Evolutionary conservation across 148 eudicot species (phyloP).

Genomic region (Camellia japonica): DNA sequence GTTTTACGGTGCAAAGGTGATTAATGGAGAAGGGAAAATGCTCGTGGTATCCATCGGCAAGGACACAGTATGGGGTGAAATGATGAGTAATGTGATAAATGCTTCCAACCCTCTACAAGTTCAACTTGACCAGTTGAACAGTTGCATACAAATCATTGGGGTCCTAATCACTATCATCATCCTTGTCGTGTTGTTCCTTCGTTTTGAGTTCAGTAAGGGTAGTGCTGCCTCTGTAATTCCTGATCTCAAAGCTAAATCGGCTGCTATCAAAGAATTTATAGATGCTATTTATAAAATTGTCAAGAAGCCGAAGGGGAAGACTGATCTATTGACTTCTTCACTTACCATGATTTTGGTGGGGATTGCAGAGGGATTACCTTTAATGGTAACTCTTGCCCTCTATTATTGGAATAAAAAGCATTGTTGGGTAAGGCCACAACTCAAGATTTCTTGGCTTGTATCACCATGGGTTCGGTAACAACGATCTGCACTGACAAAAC

Average conservation of each 20-base stretch:
- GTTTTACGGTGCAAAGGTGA: conserved; percentile 22
- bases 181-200: conserved; percentile 10
- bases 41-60: conserved; percentile 14
- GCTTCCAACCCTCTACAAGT: conserved; percentile 7
- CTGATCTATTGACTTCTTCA: conserved; percentile 8
- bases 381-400: conserved; percentile 23
- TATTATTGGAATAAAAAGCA: conserved; percentile 16
- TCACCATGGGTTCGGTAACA: conserved; percentile 21
- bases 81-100: conserved; percentile 16
- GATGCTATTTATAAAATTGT: conserved; percentile 9
- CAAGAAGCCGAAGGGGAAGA: conserved; percentile 16
- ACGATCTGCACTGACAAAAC: conserved; percentile 18
- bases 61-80: conserved; percentile 22
- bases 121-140: conserved; percentile 19
- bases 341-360: conserved; percentile 22
- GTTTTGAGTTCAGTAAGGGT: background rate
- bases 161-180: conserved; percentile 18
- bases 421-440: conserved; percentile 9
- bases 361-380: conserved; percentile 19
- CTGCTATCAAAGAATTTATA: background rate
- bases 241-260: conserved; percentile 15
- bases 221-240: conserved; percentile 6
- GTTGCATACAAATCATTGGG: conserved; percentile 2
- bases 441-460: conserved; percentile 6
- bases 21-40: conserved; percentile 24